Conservation (phyloP, 345 rosid genomes). For the Brassica cretica region DNA sequence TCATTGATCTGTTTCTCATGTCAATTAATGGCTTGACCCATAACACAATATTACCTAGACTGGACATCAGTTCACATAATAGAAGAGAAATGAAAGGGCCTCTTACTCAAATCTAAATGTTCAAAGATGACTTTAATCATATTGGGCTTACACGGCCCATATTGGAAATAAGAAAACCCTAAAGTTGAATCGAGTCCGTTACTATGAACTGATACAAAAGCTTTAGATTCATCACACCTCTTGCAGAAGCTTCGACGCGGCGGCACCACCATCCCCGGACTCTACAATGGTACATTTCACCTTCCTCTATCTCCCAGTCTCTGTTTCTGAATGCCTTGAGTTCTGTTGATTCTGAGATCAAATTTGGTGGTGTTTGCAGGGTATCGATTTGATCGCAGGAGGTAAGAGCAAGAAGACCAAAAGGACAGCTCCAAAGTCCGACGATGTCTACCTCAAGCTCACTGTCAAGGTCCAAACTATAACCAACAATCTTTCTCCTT, state of each 20-base stretch:
- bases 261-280: constrained; percentile 24
- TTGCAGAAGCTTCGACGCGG: constrained; percentile 19
- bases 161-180: background rate
- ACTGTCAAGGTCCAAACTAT: constrained; percentile 66
- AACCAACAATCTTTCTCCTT: background rate
- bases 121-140: background rate
- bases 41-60: background rate
- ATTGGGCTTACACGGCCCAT: background rate
- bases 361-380: constrained; percentile 47
- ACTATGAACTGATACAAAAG: constrained; percentile 3
- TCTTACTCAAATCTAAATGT: background rate
- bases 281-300: constrained; percentile 20
- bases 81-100: background rate
- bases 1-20: background rate
- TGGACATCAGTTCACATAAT: background rate
- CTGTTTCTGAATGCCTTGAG: background rate
- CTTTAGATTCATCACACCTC: background rate
- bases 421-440: constrained; percentile 84
- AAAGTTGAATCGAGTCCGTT: background rate
- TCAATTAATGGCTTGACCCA: background rate
- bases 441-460: constrained; percentile 97
- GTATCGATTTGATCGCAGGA: constrained; percentile 92
- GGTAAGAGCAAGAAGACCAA: constrained; percentile 93
- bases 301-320: background rate
- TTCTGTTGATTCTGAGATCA: constrained; percentile 11